Evolutionary conservation across 805 yeast genomes (phyloP).

Genomic region (Candida arabinofermentans): DNA sequence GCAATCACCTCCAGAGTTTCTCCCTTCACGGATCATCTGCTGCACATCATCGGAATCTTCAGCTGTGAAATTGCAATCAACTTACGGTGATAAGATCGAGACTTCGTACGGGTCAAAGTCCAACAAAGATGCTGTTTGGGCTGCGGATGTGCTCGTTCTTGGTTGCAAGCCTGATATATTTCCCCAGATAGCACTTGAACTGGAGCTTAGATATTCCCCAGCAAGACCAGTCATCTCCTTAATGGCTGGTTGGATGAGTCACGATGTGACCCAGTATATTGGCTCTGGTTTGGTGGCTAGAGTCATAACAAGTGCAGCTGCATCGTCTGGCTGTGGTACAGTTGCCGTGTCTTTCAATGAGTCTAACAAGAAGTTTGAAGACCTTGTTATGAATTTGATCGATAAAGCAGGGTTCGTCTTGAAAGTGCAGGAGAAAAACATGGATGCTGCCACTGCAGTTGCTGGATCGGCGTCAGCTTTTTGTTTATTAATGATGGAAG

Average conservation of each 20-base stretch:
- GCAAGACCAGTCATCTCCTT: constrained; percentile 57
- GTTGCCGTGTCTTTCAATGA: constrained; percentile 81
- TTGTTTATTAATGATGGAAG: constrained; percentile 82
- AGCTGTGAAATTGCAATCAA: constrained; percentile 42
- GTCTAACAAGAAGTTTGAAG: constrained; percentile 42
- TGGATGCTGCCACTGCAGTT: constrained; percentile 94
- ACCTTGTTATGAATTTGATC: constrained; percentile 48
- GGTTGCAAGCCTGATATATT: constrained; percentile 88
- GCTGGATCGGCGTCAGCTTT: constrained; percentile 98
- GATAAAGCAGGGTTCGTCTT: constrained; percentile 65
- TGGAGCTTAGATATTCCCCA: constrained; percentile 40
- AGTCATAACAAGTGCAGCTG: constrained; percentile 99
- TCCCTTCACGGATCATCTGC: constrained; percentile 73
- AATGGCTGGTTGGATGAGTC: constrained; percentile 90
- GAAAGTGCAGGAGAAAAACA: constrained; percentile 79
- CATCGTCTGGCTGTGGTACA: constrained; percentile 88
- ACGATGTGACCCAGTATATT: constrained; percentile 41
- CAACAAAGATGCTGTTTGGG: constrained; percentile 55
- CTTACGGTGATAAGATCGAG: constrained; percentile 50
- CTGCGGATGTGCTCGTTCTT: constrained; percentile 68
- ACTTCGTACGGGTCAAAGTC: constrained; percentile 41
- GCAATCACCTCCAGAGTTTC: constrained; percentile 43
- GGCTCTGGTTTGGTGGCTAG: constrained; percentile 65
- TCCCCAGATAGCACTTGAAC: constrained; percentile 51
- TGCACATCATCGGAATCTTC: constrained; percentile 61